phyloP scores from a whole-genome alignment of 2,329 filamentous ascomycete genomes.

The Tricladium varicosporioides region DNA sequence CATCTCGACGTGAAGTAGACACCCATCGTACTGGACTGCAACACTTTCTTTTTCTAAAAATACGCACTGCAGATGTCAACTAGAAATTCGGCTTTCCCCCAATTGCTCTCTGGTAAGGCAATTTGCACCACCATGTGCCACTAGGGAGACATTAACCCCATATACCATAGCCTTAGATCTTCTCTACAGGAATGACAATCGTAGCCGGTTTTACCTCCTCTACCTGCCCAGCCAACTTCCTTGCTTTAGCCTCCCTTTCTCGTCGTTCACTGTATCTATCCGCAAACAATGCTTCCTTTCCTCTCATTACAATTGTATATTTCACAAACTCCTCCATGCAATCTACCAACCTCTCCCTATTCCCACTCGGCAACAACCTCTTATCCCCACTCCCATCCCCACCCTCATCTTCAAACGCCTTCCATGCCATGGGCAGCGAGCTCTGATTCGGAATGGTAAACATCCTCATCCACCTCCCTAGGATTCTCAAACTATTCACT shows the following conservation, averaged over 20 bases:
- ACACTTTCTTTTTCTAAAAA: no score
- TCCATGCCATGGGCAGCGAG: conserved; percentile 62
- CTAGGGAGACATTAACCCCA: no score
- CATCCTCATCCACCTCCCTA: conserved; percentile 71
- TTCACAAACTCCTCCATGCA: conserved; percentile 72
- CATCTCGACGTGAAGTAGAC: no score
- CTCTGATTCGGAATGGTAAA: conserved; percentile 66
- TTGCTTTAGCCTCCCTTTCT: not conserved
- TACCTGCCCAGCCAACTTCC: not conserved
- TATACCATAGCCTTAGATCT: not conserved
- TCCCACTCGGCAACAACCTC: conserved; percentile 52
- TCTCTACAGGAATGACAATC: not conserved
- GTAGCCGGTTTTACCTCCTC: not conserved
- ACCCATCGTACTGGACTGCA: no score
- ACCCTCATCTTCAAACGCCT: conserved; percentile 53
- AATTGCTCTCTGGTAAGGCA: no score
- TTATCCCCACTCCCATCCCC: conserved; percentile 39
- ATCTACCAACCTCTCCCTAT: conserved; percentile 60
- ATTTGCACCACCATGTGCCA: no score
- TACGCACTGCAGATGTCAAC: no score
- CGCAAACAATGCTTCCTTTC: conserved; percentile 57
- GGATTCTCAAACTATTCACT: conserved; percentile 61
- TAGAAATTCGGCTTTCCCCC: no score
- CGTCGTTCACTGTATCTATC: conserved; percentile 62
- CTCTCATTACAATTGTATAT: conserved; percentile 63